Base-by-base conservation (phyloP, 2,329 filamentous ascomycete genomes). In the Trichoderma arundinaceum region DNA sequence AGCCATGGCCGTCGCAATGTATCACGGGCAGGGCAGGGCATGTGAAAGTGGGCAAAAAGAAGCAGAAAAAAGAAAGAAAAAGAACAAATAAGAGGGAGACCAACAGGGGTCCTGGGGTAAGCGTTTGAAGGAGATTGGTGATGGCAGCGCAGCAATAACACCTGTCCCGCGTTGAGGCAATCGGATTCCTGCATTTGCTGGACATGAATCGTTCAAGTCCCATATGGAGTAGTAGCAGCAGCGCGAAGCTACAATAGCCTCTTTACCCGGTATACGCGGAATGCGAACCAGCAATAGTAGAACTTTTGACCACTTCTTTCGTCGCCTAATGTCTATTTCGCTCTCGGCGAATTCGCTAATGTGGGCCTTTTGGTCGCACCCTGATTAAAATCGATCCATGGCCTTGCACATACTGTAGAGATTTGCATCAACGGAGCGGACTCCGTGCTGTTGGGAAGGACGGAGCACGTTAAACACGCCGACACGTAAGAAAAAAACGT, bases 301-400 rank as follows among this genome's bases (percentile, higher is more conserved):
- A 54, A 53, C 39, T 46, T 35, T 15, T 38, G 48, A 15, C 41
- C 41, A 48, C 56, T 28, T 48, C 12, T 43, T 38, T 10, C 28
- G 49, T 63, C 60, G 60, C 60, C 60, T 46, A 63, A 22, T 44
- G 17, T 44, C 9, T n/a, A 19, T 22, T 46, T 44, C 13, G n/a
- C 39, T n/a, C 19, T 54, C 49, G 60, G 60, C 60, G 49, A 63
- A 63, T 63, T 63, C 39, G 38, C n/a, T 17, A 44, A 10, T 44
- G 60, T 63, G 60, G 60, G 60, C 60, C 60, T 35, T 7, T 39
- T 48, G 59, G 59, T 35, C 38, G 38, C 59, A 52, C 28, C 22
- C 49, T 53, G n/a, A n/a, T 44, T 54, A 35, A 28, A 35, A 53
- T 63, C 39, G 43, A 49, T 44, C 38, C 39, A 63, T 54, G 57